phyloP scores from a whole-genome alignment of 2,329 filamentous ascomycete genomes.

The Venturia carpophila region DNA sequence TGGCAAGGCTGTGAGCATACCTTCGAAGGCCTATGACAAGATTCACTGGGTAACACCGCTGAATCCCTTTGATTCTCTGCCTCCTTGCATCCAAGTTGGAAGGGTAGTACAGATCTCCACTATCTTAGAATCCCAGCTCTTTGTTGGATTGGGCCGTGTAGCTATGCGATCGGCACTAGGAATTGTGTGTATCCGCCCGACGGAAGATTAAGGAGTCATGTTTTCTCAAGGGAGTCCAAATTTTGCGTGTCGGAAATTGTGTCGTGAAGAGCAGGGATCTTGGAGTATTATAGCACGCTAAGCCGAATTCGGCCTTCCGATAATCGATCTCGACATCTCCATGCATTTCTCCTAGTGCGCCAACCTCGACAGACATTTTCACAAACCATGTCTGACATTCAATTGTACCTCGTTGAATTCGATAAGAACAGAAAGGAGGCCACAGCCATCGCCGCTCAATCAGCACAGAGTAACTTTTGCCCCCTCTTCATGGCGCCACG shows the following conservation, averaged over 20 bases:
- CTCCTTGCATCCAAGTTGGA: background rate
- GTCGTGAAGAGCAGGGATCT: slow-evolving; percentile 2
- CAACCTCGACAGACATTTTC: background rate
- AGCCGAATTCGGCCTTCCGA: background rate
- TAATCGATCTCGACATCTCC: background rate
- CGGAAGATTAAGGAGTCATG: background rate
- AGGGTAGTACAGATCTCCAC: background rate
- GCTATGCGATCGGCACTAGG: background rate
- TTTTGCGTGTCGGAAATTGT: background rate
- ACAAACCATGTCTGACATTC: slow-evolving; percentile 43
- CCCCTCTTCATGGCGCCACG: slow-evolving; percentile 14
- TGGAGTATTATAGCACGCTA: background rate
- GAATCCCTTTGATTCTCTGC: background rate
- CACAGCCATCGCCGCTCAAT: slow-evolving; percentile 35
- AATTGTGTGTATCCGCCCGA: background rate
- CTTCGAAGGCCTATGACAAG: background rate
- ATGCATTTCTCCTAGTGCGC: background rate
- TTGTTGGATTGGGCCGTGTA: background rate
- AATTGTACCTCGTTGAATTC: slow-evolving; percentile 44
- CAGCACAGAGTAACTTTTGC: slow-evolving; percentile 32
- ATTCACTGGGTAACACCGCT: background rate
- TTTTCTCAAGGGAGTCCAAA: background rate
- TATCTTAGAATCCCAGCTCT: background rate
- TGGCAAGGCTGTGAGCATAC: background rate
- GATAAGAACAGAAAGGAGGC: slow-evolving; percentile 42